phyloP scores from a whole-genome alignment of 2,329 filamentous ascomycete species.

The Daldinia sp. region DNA sequence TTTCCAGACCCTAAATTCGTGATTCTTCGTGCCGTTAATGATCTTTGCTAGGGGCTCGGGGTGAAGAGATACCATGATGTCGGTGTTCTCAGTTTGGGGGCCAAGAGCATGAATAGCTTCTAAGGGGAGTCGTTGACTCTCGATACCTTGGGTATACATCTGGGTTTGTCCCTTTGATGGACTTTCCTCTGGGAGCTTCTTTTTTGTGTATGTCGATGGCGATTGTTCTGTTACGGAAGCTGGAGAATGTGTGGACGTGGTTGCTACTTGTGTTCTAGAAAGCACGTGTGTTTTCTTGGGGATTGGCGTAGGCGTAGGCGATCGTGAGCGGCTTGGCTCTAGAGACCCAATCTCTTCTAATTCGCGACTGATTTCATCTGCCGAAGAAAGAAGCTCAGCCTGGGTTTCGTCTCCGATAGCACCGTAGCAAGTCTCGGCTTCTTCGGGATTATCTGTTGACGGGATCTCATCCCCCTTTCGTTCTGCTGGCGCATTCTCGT shows the following conservation, averaged over 20 bases:
- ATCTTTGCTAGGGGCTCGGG: conserved; percentile 67
- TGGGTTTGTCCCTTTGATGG: conserved; percentile 30
- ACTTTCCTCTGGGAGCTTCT: conserved; percentile 26
- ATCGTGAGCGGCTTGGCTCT: conserved; percentile 23
- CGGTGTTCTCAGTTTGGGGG: conserved; percentile 58
- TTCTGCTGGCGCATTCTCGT: conserved; percentile 12
- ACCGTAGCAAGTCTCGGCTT: conserved; percentile 35
- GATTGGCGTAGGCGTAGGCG: conserved; percentile 28
- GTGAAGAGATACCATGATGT: conserved; percentile 65
- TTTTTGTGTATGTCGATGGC: conserved; percentile 23
- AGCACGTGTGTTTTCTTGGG: conserved; percentile 19
- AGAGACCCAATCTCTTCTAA: conserved; percentile 16
- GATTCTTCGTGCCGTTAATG: conserved; percentile 61
- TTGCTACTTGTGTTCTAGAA: conserved; percentile 5
- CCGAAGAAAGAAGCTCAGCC: conserved; percentile 40
- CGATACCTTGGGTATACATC: conserved; percentile 48
- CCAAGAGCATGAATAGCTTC: conserved; percentile 50
- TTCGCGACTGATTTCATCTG: conserved; percentile 29
- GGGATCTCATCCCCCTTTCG: conserved; percentile 24
- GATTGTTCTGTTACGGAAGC: conserved; percentile 30
- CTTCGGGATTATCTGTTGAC: conserved; percentile 27
- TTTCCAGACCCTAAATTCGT: conserved; percentile 68
- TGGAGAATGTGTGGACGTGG: conserved; percentile 10
- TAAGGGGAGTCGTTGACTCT: conserved; percentile 53
- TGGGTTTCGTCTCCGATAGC: conserved; percentile 45